Base-by-base conservation (phyloP, 306 rosid genomes). In the Medicago arabica region DNA sequence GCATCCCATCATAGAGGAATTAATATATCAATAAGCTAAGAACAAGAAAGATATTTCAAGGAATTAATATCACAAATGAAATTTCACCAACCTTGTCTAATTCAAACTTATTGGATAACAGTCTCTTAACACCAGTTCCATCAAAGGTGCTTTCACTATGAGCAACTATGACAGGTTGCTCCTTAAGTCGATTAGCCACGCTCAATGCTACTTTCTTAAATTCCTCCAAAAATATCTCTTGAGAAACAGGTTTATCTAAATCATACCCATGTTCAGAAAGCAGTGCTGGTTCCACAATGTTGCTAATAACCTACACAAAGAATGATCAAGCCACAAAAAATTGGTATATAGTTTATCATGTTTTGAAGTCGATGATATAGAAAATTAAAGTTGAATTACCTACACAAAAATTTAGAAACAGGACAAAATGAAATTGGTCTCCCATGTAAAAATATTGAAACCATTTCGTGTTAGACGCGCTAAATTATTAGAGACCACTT, bases 111-210 rank as follows among this genome's bases (percentile, higher is more conserved):
- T 92, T 95, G 69, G 96, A 88, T 51, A 95, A 39, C 28, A 95
- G 83, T 79, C 96, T 90, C 88, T 72, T 86, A 36, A 92, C 43
- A 41, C 89, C 90, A 60, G 84, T 89, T 75, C 99, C 97, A 78
- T 92, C 99, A 80, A 92, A 90, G 72, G 89, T 82, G 83, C 85
- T 92, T 74, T 95, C 99, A 85, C 87, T 92, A 61, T 92, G 99
- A 49, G 97, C 97, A 58, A 96, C 99, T 57, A 95, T 97, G 76
- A 62, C 78, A 8, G 82, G 82, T 71, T 71, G 68, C 67, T 78
- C 82, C 38, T 72, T 63, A 51, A 78, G 82, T 51, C 54, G 60
- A 28, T 51, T 53, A 8, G 60, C 82, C 25, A 78, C 67, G 17
- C 38, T 64, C 67, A 78, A 39, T 25, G 78, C 89, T 9, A 84